Conservation (phyloP, 148 eudicot genomes). For the Bassia scoparia region DNA sequence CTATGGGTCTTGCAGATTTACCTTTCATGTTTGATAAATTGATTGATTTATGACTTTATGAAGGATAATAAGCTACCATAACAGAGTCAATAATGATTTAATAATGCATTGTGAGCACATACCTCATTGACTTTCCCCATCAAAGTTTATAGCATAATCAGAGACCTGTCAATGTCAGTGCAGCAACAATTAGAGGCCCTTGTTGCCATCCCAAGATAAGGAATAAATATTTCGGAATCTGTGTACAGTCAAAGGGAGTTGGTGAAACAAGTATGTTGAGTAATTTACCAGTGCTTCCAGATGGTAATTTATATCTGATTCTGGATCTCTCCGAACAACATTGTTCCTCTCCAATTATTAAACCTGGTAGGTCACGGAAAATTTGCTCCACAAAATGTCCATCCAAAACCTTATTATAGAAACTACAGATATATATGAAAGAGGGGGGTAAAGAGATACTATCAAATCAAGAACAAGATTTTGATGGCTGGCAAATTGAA, state of each 20-base stretch:
- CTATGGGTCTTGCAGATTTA: too few species aligned
- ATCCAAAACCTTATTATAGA: slow-evolving; percentile 10
- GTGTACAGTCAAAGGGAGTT: neutral
- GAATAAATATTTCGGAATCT: too few species aligned
- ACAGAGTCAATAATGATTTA: neutral
- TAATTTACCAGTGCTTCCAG: slow-evolving; percentile 51
- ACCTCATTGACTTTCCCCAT: slow-evolving; percentile 43
- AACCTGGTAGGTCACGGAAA: slow-evolving; percentile 57
- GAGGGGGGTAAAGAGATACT: neutral
- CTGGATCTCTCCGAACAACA: slow-evolving; percentile 38
- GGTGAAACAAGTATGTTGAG: neutral
- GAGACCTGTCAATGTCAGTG: slow-evolving; percentile 40
- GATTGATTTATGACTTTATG: neutral
- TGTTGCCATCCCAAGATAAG: too few species aligned
- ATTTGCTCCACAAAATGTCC: slow-evolving; percentile 42
- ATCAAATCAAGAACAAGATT: too few species aligned
- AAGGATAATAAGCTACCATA: neutral
- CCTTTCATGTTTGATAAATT: too few species aligned
- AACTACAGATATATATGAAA: neutral
- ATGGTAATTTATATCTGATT: slow-evolving; percentile 38
- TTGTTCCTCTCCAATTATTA: slow-evolving; percentile 44
- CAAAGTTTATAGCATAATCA: slow-evolving; percentile 48
- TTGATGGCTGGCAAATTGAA: neutral
- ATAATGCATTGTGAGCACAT: neutral
- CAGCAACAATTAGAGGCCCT: neutral